Base-by-base conservation (phyloP, 306 rosid genomes). In the Mucuna pruriens region DNA sequence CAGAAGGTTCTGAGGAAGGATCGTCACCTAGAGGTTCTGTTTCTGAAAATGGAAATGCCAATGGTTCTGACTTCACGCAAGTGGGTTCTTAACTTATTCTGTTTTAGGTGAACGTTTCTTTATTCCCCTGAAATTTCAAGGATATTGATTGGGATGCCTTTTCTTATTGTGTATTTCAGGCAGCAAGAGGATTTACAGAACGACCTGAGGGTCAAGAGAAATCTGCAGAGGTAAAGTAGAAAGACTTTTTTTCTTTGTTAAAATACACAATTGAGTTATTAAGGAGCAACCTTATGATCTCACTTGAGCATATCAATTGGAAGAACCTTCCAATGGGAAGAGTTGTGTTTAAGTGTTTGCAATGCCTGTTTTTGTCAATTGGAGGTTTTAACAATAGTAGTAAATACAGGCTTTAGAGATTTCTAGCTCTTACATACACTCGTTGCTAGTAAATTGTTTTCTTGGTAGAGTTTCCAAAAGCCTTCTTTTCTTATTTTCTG, bases 1-100 rank as follows among this genome's bases (percentile, higher is more conserved):
- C 90, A 10, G 99, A 95, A 89, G 99, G 92, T 76, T 95, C 99
- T 9, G 99, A 95, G 76, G 99, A 95, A 87, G 98, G 96, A 42
- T 95, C 97, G 23, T 95, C 99, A 9, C 99, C 99, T 6, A 93
- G 94, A 84, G 97, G 85, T 83, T 93, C 91, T 76, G 51, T 91
- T 84, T 88, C 97, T 6, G 99, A 95, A 84, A 95, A 95, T 85
- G 95, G 97, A 83, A 90, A 86, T 79, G 67, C 23, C 74, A 84
- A 68, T 60, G 88, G 86, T 75, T 17, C 90, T 33, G 98, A 89
- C 23, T 85, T 89, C 26, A 9, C 85, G 2, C 84, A 69, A 63
- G 97, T 95, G 86, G 85, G 97, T 89, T 60, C 81, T 80, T 62
- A 33, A 82, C 64, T 71, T 75, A 44, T 79, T 71, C 51, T 61